A percentile compares a stretch with the other conserved stretches of the same genome.
phyloP scores from a whole-genome alignment of 2,329 filamentous ascomycete species.

The Endocalyx cinctus region DNA sequence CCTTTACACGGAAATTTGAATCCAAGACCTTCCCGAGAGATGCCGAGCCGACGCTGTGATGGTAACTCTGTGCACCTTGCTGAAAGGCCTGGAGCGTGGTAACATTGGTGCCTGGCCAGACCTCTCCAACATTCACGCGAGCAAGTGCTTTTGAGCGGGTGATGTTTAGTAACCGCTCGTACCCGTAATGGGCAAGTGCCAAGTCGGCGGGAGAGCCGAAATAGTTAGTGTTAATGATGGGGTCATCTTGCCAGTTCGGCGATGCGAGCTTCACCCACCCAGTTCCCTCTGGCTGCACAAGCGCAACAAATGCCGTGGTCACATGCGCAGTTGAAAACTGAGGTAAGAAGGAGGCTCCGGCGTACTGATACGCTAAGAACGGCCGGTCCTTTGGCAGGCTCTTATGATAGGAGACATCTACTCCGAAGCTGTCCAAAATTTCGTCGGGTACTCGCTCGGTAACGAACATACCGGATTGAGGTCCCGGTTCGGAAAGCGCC shows the following conservation, averaged over 20 bases:
- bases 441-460: constrained; percentile 13
- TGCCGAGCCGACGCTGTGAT: constrained; percentile 16
- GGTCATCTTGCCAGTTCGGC: constrained; percentile 45
- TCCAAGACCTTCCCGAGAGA: constrained; percentile 14
- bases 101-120: constrained; percentile 12
- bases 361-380: constrained; percentile 11
- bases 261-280: constrained; percentile 39
- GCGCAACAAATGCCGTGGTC: constrained; percentile 31
- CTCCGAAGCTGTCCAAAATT: constrained; percentile 9
- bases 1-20: constrained; percentile 12
- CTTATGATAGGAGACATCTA: constrained; percentile 8
- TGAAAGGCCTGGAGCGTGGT: constrained; percentile 12
- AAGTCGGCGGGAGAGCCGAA: constrained; percentile 38
- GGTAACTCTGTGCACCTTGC: constrained; percentile 9
- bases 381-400: constrained; percentile 13
- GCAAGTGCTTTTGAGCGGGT: constrained; percentile 7
- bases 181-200: constrained; percentile 11
- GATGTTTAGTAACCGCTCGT: constrained; percentile 9
- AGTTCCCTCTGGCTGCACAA: constrained; percentile 15
- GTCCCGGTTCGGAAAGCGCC: constrained; percentile 6
- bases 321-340: constrained; percentile 31
- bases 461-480: constrained; percentile 4
- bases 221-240: constrained; percentile 44
- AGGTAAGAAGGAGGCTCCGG: constrained; percentile 32
- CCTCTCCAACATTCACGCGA: constrained; percentile 6